Base-by-base conservation (phyloP, 2,329 filamentous ascomycete genomes). In the Pseudocercospora fuligena region DNA sequence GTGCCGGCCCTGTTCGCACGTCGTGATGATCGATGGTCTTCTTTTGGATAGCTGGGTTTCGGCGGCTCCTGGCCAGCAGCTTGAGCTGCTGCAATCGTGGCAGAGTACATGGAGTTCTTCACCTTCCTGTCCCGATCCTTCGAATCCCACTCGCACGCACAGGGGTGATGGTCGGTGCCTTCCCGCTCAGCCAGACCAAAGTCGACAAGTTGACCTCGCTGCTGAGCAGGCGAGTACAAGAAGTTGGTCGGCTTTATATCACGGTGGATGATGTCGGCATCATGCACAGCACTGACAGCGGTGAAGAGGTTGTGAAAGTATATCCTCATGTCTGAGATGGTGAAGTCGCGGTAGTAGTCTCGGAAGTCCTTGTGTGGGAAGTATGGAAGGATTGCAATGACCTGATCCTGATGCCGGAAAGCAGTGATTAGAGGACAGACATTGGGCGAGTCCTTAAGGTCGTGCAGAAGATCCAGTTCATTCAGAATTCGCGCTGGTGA, bases 371-470 rank as follows among this genome's bases (percentile, higher is more conserved):
- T 90, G 80, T 99, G 95, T 68, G 92, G 90, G 78, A 97, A 99
- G 82, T 97, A 99, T 0, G 95, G 95, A 25, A 99, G 85, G 36
- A 99, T 90, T 61, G 95, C 94, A 53, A 98, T 89, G 46, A 99
- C 95, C 80, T 99, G 95, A 77, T 99, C 95, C 66, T 93, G 91
- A 73, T 93, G 87, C 64, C 95, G 90, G 77, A 98, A 98, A n/a
- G 95, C 94, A 6, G 95, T 99, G 78, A 99, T 97, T 21, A 99
- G 86, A 36, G 95, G 94, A 73, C 95, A 98, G 27, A 99, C 94
- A 1, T 92, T 93, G 46, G 88, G 86, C 66, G 91, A 97, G 64
- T 91, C 88, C 59, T 91, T 88, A 8, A 99, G 87, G 77, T 97
- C 93, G 77, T 97, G 89, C 23, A 99, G 87, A 23, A 99, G 86